These are phyloP conservation scores for Saprolegnia parasitica DNA, from an alignment of 352 stramenopile species.

Conservation along the genomic window DNA sequence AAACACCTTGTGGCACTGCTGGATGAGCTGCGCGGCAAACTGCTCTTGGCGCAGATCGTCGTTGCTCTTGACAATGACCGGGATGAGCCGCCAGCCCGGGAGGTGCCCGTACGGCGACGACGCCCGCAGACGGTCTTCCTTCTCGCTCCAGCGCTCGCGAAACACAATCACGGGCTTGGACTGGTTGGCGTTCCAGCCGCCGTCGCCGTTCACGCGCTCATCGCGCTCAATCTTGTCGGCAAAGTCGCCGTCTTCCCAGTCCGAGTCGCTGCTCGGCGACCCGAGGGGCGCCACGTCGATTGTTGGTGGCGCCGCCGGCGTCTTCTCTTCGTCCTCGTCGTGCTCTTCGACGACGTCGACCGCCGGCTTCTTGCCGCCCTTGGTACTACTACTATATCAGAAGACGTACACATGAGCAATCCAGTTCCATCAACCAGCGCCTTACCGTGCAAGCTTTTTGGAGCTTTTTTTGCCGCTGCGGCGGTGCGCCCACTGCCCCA, in stretches of 20 bases:
- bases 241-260: conserved; percentile 16
- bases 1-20: conserved; percentile 81
- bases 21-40: conserved; percentile 87
- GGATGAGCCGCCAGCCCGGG: conserved; percentile 55
- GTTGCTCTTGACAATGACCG: conserved; percentile 89
- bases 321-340: conserved; percentile 9
- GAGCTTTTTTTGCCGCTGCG: conserved; percentile 32
- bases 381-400: too few relatives aligned
- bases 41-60: conserved; percentile 89
- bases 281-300: not conserved
- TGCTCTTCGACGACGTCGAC: conserved; percentile 2
- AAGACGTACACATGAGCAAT: too few relatives aligned
- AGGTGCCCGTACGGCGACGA: conserved; percentile 34
- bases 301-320: not conserved
- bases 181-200: conserved; percentile 7
- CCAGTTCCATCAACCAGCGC: too few relatives aligned
- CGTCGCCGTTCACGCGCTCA: not conserved
- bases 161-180: conserved; percentile 28
- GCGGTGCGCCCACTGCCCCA: conserved; percentile 66
- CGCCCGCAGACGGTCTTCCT: conserved; percentile 17
- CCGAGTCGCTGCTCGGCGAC: conserved; percentile 5
- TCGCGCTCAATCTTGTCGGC: conserved; percentile 14
- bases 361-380: not conserved
- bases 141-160: conserved; percentile 28
- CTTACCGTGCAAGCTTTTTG: too few relatives aligned